Conservation (phyloP, 345 rosid genomes). For the Erysimum cheiranthoides region DNA sequence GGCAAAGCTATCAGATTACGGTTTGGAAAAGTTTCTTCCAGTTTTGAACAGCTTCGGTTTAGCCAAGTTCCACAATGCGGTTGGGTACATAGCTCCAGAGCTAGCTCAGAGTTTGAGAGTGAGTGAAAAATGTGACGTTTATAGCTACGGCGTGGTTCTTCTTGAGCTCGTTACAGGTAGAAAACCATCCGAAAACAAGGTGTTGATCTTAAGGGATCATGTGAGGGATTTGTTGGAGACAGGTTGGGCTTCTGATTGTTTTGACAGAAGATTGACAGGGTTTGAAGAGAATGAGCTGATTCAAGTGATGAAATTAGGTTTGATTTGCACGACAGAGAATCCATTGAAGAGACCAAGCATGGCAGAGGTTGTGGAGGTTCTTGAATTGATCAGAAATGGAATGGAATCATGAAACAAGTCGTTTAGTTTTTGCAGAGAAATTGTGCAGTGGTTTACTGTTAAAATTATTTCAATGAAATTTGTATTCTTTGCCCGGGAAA, state of each 20-base stretch:
- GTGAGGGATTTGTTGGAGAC: slow-evolving; percentile 77
- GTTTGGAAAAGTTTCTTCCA: slow-evolving; percentile 80
- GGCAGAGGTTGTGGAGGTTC: slow-evolving; percentile 97
- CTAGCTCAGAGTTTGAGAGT: slow-evolving; percentile 69
- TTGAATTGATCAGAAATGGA: slow-evolving; percentile 84
- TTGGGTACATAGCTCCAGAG: slow-evolving; percentile 97
- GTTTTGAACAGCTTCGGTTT: slow-evolving; percentile 69
- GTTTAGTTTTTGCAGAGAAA: neutral
- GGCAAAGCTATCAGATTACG: slow-evolving; percentile 92
- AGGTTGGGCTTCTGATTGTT: slow-evolving; percentile 84
- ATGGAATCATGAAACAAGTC: slow-evolving; percentile 48
- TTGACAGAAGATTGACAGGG: slow-evolving; percentile 71
- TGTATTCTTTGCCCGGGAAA: slow-evolving; percentile 10
- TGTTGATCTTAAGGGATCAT: slow-evolving; percentile 77
- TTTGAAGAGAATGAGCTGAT: slow-evolving; percentile 87
- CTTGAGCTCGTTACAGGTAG: slow-evolving; percentile 92
- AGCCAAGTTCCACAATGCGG: slow-evolving; percentile 75
- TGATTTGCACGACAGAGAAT: slow-evolving; percentile 77
- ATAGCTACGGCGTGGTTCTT: slow-evolving; percentile 92
- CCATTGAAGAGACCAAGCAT: slow-evolving; percentile 93
- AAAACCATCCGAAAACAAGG: slow-evolving; percentile 65
- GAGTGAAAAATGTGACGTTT: slow-evolving; percentile 91
- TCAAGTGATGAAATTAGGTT: slow-evolving; percentile 90
- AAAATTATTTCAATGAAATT: neutral
- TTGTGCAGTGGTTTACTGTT: slow-evolving; percentile 26